phyloP scores from a whole-genome alignment of 1,284 basidiomycete genomes.

The Trametes hirsuta region DNA sequence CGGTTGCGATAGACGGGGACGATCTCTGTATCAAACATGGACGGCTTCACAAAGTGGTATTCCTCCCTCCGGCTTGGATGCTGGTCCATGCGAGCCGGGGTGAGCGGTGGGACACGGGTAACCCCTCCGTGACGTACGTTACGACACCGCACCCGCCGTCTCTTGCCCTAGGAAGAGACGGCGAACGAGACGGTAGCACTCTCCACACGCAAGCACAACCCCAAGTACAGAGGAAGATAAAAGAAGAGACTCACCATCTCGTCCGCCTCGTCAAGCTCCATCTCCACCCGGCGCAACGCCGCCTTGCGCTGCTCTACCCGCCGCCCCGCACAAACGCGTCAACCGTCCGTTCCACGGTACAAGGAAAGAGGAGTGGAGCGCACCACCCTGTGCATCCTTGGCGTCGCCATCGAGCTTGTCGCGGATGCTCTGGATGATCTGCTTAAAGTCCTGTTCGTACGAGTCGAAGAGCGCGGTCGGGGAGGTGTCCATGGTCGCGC shows the following conservation, averaged over 20 bases:
- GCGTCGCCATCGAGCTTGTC: slow-evolving; percentile 69
- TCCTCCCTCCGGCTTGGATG: no score
- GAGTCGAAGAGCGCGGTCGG: slow-evolving; percentile 81
- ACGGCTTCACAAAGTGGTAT: no score
- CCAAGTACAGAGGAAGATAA: background rate
- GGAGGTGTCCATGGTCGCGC: slow-evolving; percentile 66
- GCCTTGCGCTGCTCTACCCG: slow-evolving; percentile 81
- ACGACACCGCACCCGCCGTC: no score
- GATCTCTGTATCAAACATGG: no score
- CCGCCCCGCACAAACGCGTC: background rate
- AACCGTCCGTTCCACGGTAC: background rate
- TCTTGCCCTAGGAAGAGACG: no score
- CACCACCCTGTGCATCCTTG: slow-evolving; percentile 61
- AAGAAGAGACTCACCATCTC: slow-evolving; percentile 74
- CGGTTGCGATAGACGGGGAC: no score
- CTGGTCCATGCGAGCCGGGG: no score
- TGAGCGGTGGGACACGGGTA: no score
- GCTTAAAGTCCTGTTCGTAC: slow-evolving; percentile 81
- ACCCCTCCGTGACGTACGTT: no score
- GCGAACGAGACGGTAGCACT: no score
- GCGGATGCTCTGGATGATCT: slow-evolving; percentile 69
- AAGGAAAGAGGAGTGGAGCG: slow-evolving; percentile 23
- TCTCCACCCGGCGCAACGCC: slow-evolving; percentile 83
- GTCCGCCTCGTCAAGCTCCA: slow-evolving; percentile 97
- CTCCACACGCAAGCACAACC: background rate